Evolutionary conservation across 208 protist genomes (phyloP), one percentile per base, ranked within the genome.

Genomic region (Wallacemonas sp.): DNA sequence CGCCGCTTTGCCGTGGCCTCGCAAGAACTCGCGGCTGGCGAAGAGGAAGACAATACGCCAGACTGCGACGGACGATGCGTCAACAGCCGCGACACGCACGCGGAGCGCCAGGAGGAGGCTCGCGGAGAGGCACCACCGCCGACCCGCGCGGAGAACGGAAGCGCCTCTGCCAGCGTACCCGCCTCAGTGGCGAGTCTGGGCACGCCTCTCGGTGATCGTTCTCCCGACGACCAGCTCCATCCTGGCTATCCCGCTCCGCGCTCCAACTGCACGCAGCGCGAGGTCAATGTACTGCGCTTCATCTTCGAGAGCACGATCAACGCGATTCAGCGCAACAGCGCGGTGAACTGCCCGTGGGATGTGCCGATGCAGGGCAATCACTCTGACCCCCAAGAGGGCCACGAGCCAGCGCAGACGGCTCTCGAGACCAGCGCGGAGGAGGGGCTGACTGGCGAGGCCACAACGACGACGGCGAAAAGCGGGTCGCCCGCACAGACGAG

Each of bases 261-360:
- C 61, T 89, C 79, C 55, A 61, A 56, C 55, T 77, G 70, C 68
- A 84, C 79, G 19, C 44, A 45, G 19, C 62, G 60, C 11, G 79
- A 89, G 66, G 73, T 71, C 17, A 45, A 14, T 26, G 79, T 89
- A 46, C 72, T 94, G 28, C 69, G 77, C 33, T 58, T 69, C 2
- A 45, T 94, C 6, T 94, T 91, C 66, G 80, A 77, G 0, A 72
- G 79, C 39, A 83, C 84, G n/a, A 77, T 94, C 31, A 46, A 42
- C 15, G 31, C 66, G 17, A 65, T 90, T 14, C 70, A 72, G 46
- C 59, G 51, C 21, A 66, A 84, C 71, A 75, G 75, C 63, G 63
- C 30, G 21, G n/a, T 55, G 1, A 88, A 83, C 77, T 83, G 55
- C 51, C 65, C 77, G 33, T 81, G 68, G 82, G 51, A 39, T 24